Evolutionary conservation across 2,329 filamentous ascomycete genomes (phyloP).

Genomic region (Simplicillium aogashimaense): DNA sequence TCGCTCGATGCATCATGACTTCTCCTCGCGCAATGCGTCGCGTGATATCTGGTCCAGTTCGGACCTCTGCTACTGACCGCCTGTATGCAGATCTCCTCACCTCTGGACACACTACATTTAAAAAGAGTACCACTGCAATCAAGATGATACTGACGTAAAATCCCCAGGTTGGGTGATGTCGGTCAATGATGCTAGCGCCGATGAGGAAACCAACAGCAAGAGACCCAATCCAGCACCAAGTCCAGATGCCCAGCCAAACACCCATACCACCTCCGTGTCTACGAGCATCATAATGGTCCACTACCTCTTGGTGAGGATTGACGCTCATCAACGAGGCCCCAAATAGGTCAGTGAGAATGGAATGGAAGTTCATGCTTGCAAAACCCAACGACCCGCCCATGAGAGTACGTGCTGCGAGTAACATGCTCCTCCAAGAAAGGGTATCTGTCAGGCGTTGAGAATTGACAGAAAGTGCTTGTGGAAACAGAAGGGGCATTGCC

Average conservation of each 20-base stretch:
- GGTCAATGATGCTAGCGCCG: constrained; percentile 59
- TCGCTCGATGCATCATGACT: constrained; percentile 64
- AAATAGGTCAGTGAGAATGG: constrained; percentile 64
- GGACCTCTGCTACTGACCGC: constrained; percentile 56
- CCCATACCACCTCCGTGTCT: constrained; percentile 71
- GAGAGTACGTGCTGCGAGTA: constrained; percentile 53
- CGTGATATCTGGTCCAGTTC: constrained; percentile 40
- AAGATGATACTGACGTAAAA: constrained; percentile 66
- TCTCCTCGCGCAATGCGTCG: constrained; percentile 59
- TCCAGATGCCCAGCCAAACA: constrained; percentile 70
- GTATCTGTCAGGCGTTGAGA: constrained; percentile 45
- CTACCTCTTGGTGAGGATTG: constrained; percentile 63
- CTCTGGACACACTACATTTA: constrained; percentile 65
- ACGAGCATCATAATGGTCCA: constrained; percentile 57
- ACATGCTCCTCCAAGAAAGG: constrained; percentile 43
- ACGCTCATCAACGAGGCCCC: constrained; percentile 65
- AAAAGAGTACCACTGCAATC: constrained; percentile 51
- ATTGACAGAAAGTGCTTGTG: constrained; percentile 60
- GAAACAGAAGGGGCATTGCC: constrained; percentile 64
- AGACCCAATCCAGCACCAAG: constrained; percentile 66
- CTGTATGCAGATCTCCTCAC: constrained; percentile 60
- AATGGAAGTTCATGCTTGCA: constrained; percentile 67
- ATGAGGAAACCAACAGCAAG: constrained; percentile 62
- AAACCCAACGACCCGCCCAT: constrained; percentile 65
- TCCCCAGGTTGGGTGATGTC: constrained; percentile 57